A percentile compares a stretch with the other conserved stretches of the same genome.
Evolutionary conservation across 2,329 filamentous ascomycete genomes (phyloP).

Genomic region (Aspergillus caelatus): DNA sequence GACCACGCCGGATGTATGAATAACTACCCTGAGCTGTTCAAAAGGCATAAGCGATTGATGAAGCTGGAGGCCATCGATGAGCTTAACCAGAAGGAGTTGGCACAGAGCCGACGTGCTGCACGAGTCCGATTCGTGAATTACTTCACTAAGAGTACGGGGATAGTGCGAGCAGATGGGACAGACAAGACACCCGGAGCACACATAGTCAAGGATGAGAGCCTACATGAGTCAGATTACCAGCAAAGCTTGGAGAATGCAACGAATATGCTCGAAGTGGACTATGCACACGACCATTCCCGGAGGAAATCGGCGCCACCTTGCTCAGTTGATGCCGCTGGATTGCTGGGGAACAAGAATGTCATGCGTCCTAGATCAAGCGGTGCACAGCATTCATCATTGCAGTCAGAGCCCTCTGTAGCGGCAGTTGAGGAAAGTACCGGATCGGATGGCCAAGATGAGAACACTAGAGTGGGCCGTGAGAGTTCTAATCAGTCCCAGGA

Average conservation of each 20-base stretch:
- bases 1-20: constrained; percentile 62
- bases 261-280: neutral
- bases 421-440: neutral
- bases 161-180: no score
- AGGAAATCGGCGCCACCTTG: neutral
- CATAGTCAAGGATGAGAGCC: neutral
- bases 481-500: constrained; percentile 17
- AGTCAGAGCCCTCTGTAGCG: no score
- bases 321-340: neutral
- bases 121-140: constrained; percentile 69
- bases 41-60: constrained; percentile 70
- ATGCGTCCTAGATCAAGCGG: neutral
- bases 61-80: constrained; percentile 58
- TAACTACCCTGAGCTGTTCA: constrained; percentile 71
- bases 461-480: neutral
- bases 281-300: neutral
- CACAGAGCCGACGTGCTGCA: constrained; percentile 52
- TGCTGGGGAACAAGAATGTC: no score
- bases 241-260: neutral
- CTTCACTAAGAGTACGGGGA: constrained; percentile 59
- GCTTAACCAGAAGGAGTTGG: constrained; percentile 40
- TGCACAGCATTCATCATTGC: neutral
- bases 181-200: neutral
- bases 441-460: neutral
- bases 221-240: neutral